Percentiles rank a stretch among this genome's conserved stretches.
Conservation (phyloP, 345 rosid genomes). For the Carallia pectinifolia region DNA sequence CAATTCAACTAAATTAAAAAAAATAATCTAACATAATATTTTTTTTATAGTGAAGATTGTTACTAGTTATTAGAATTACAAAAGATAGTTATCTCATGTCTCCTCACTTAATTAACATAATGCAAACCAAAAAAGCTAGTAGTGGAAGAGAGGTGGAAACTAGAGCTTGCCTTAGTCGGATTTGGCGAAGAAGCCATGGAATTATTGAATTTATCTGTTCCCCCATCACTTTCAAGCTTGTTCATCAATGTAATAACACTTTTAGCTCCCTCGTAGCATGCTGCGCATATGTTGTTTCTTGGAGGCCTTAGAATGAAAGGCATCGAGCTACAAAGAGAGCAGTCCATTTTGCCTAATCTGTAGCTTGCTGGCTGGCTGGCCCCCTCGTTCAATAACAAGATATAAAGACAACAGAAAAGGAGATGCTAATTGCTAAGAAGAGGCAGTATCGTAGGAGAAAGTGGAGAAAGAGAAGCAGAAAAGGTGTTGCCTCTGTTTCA, state of each 20-base stretch:
- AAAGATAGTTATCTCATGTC: too few species aligned
- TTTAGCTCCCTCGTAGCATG: constrained; percentile 75
- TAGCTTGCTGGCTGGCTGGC: not conserved
- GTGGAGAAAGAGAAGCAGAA: too few species aligned
- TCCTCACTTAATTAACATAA: not conserved
- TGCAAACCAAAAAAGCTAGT: not conserved
- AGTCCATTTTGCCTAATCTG: constrained; percentile 50
- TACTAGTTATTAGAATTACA: too few species aligned
- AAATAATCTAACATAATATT: too few species aligned
- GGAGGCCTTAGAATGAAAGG: constrained; percentile 76
- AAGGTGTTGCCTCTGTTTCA: too few species aligned
- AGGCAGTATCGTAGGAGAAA: not conserved
- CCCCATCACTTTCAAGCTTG: constrained; percentile 46
- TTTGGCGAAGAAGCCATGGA: constrained; percentile 24
- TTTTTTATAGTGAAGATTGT: too few species aligned
- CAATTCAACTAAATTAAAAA: too few species aligned
- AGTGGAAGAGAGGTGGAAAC: not conserved
- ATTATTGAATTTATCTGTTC: constrained; percentile 10
- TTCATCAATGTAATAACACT: constrained; percentile 48
- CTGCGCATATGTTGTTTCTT: constrained; percentile 76
- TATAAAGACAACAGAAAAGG: constrained; percentile 3
- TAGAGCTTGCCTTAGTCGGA: constrained; percentile 65
- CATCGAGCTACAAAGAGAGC: constrained; percentile 74
- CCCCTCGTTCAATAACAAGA: not conserved
- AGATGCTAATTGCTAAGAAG: not conserved